Evolutionary conservation across 2,329 filamentous ascomycete species (phyloP), one percentile per base, ranked within the genome.

Genomic region (Diplodia intermedia): DNA sequence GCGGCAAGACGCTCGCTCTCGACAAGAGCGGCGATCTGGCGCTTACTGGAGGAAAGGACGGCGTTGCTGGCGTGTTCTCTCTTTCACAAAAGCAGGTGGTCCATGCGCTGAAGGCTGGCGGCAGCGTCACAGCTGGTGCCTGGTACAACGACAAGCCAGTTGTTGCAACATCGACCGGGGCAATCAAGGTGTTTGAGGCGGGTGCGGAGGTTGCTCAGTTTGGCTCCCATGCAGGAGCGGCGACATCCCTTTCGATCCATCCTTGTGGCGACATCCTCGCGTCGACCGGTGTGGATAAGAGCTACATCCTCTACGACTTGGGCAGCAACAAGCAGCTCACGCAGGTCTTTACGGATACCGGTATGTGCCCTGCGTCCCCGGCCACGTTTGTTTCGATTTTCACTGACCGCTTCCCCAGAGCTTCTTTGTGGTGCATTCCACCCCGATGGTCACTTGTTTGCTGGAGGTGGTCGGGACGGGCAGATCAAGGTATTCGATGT

Each of bases 381-480:
- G 4, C 38, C 8, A 38, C 11, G 36, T 65, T 14, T 36, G 18
- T 15, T 15, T 18, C 26, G 26, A 9, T 20, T 23, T 26, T 18
- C 65, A 69, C 77, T 82, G 74, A 80, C 74, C 65, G 12, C 65
- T 33, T 29, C 18, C 49, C 12, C 76, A 91, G 92, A 89, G 69
- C 83, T 97, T 55, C 91, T 91, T 1, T 87, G 89, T 62, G 91
- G 89, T 71, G 88, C 90, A 40, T 98, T 99, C 85, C 95, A 99
- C 78, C 95, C 96, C 7, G 95, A 99, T 76, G 95, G 95, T n/a
- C 92, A 97, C 77, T 86, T 99, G 6, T 88, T 98, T 73, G 94
- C 93, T 49, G 91, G 90, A 2, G 95, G 94, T 70, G 91, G 91
- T n/a, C 82, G 83, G 11, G 86, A 90, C 60, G 93, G 93, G 54